Evolutionary conservation across 1,139 yeast species (phyloP).

Genomic region (Hyphopichia fennica): DNA sequence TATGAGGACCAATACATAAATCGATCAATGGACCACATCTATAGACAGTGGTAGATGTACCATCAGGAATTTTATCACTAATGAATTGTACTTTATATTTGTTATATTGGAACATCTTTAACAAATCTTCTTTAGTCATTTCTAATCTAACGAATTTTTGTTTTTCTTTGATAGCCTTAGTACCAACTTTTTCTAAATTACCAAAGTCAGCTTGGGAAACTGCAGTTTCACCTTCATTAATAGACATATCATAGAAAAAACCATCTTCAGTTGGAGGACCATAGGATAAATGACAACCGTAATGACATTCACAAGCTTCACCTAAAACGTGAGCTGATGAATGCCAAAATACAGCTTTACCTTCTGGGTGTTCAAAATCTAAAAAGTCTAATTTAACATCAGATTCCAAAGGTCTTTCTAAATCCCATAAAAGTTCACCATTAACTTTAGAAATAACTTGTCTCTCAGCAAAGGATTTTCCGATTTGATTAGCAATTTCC

Average conservation of each 20-base stretch:
- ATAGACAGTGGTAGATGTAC: constrained; percentile 93
- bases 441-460: constrained; percentile 89
- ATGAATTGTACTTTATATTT: constrained; percentile 92
- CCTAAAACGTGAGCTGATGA: constrained; percentile 98
- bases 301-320: constrained; percentile 95
- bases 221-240: constrained; percentile 70
- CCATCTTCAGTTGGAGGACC: constrained; percentile 99
- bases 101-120: constrained; percentile 93
- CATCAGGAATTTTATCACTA: constrained; percentile 89
- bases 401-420: constrained; percentile 88
- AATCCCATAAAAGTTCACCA: constrained; percentile 85
- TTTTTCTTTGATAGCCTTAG: constrained; percentile 91
- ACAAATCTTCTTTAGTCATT: constrained; percentile 85
- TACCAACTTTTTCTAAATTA: constrained; percentile 82
- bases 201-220: constrained; percentile 84
- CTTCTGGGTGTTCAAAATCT: constrained; percentile 75
- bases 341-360: constrained; percentile 97
- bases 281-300: constrained; percentile 81
- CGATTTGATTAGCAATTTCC: constrained; percentile 80
- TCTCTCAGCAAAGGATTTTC: constrained; percentile 80
- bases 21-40: constrained; percentile 98
- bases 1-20: constrained; percentile 97
- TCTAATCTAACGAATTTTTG: constrained; percentile 94
- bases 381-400: constrained; percentile 69
- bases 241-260: constrained; percentile 94